Conservation (phyloP, 2,329 filamentous ascomycete genomes). For the Chrysosphaeria jannelii region DNA sequence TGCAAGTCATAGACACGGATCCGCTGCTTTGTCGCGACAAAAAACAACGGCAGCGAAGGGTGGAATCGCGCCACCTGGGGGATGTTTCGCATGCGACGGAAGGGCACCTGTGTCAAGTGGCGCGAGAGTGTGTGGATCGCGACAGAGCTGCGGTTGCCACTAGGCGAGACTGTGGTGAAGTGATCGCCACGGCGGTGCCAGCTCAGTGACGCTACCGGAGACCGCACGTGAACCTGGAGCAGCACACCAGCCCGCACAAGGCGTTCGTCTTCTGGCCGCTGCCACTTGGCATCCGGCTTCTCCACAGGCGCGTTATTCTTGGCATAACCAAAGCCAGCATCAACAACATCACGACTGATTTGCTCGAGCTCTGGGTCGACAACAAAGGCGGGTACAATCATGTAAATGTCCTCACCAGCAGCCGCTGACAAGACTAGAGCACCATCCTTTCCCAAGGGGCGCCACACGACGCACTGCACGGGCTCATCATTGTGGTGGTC, state of each 20-base stretch:
- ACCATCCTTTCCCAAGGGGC: slow-evolving; percentile 44
- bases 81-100: slow-evolving; percentile 44
- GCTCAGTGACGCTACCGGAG: slow-evolving; percentile 58
- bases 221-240: slow-evolving; percentile 50
- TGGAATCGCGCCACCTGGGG: slow-evolving; percentile 85
- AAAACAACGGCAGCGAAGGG: slow-evolving; percentile 73
- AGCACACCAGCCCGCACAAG: slow-evolving; percentile 54
- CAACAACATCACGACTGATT: slow-evolving; percentile 43
- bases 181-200: slow-evolving; percentile 93
- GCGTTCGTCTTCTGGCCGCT: slow-evolving; percentile 39
- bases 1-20: slow-evolving; percentile 87
- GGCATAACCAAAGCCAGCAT: slow-evolving; percentile 86
- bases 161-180: slow-evolving; percentile 69
- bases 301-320: slow-evolving; percentile 36
- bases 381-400: slow-evolving; percentile 41
- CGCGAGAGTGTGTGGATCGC: slow-evolving; percentile 87
- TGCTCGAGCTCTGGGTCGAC: slow-evolving; percentile 44
- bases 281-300: slow-evolving; percentile 54
- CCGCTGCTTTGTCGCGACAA: slow-evolving; percentile 79
- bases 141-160: slow-evolving; percentile 48
- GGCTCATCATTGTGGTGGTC: slow-evolving; percentile 31
- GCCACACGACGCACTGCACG: slow-evolving; percentile 70
- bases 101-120: slow-evolving; percentile 82
- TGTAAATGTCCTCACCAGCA: slow-evolving; percentile 56
- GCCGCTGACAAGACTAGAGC: slow-evolving; percentile 58